phyloP scores from a whole-genome alignment of 352 stramenopile genomes.

The Phytophthora ramorum region DNA sequence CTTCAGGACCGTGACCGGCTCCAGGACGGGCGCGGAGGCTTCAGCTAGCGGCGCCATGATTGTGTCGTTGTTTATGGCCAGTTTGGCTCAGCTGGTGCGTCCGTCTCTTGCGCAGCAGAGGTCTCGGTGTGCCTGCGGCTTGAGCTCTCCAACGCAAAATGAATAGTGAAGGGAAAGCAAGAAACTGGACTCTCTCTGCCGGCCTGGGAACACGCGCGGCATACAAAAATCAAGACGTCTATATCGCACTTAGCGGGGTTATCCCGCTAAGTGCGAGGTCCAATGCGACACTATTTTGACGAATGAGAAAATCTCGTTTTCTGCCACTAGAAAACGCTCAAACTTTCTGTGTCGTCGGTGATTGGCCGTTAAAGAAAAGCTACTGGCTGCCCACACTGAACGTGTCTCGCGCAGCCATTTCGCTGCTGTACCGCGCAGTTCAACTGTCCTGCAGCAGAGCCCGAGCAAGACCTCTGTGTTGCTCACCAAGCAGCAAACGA shows the following conservation, averaged over 20 bases:
- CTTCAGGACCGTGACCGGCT: slow-evolving; percentile 26
- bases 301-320: slow-evolving; percentile 22
- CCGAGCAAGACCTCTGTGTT: too few species aligned
- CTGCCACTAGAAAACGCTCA: slow-evolving; percentile 12
- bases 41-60: slow-evolving; percentile 45
- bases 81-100: slow-evolving; percentile 15
- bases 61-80: slow-evolving; percentile 35
- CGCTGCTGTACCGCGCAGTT: too few species aligned
- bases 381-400: slow-evolving; percentile 8
- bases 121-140: slow-evolving; percentile 5
- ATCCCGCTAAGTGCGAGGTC: not conserved
- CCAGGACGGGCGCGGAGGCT: slow-evolving; percentile 16
- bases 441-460: too few species aligned
- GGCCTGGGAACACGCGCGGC: not conserved
- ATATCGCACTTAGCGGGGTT: not conserved
- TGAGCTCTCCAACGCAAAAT: slow-evolving; percentile 31
- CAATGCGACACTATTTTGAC: slow-evolving; percentile 8
- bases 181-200: slow-evolving; percentile 25
- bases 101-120: slow-evolving; percentile 26
- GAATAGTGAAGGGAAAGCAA: slow-evolving; percentile 24
- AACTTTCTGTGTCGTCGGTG: not conserved
- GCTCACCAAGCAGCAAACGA: slow-evolving; percentile 5
- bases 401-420: slow-evolving; percentile 25
- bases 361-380: slow-evolving; percentile 6
- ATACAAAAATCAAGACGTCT: slow-evolving; percentile 20